Base-by-base conservation (phyloP, 352 stramenopile genomes). In the Thraustotheca clavata region DNA sequence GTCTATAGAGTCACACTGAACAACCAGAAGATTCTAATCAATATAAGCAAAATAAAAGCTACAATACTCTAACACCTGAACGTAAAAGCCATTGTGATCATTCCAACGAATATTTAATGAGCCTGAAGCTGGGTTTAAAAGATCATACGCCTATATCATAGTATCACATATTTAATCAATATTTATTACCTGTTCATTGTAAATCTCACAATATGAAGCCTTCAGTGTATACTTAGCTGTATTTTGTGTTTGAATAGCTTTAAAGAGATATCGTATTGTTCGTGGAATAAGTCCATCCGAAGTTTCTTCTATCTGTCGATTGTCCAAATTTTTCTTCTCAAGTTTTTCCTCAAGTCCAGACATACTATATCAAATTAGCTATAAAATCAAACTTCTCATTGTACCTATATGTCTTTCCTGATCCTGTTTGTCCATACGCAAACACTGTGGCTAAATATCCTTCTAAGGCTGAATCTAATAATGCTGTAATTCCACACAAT, bases 121-220 rank as follows among this genome's bases (percentile, higher is more conserved):
- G 0, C 79, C 78, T 0, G 76, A 86, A 8, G 70, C 71, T 26
- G 81, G 71, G 62, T 92, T 89, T 8, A 92, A 74, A 46, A 92
- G 36, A 35, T 92, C 83, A 24, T 86, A 89, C 0, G 85, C 80
- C 49, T 69, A 26, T 38, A 1, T 11, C 34, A 12, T 2, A 27
- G 16, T 16, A 48, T 18, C 3, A n/a, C n/a, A 18, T 12, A 6
- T 32, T 26, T 3, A n/a, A 4, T 67, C 24, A 20, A 65, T 14
- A 26, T 29, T 63, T 0, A 2, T 4, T 4, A 70, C 65, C 32
- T 89, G 79, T 57, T 92, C 83, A 69, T 92, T 92, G 74, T 92
- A 92, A 66, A 92, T 88, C 60, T 92, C 80, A 49, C 79, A 90
- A 61, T 86, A 90, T 14, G 80, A 89, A 5, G 80, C 80, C 26